Evolutionary conservation across 148 eudicot genomes (phyloP).

Genomic region (Nyssa sinensis): DNA sequence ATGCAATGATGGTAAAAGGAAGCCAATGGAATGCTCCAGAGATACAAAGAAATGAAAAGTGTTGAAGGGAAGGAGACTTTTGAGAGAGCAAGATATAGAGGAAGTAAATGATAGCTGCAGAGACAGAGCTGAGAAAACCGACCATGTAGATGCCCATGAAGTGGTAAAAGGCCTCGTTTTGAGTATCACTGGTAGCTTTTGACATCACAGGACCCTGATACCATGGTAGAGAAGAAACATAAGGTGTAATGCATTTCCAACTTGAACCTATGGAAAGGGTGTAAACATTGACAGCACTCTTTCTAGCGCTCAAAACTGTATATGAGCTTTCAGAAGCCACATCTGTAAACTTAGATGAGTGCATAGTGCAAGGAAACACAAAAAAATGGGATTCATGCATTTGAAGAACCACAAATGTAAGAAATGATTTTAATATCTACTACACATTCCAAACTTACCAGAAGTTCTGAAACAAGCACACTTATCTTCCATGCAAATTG

Average conservation of each 20-base stretch:
- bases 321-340: no score
- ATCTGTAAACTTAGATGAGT: no score
- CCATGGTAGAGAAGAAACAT: slow-evolving; percentile 5
- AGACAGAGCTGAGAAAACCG: slow-evolving; percentile 41
- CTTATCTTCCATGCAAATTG: no score
- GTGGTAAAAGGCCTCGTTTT: slow-evolving; percentile 26
- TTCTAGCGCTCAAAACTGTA: no score
- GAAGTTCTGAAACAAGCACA: no score
- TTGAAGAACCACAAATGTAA: no score
- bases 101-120: slow-evolving; percentile 40
- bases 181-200: background rate
- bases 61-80: slow-evolving; percentile 25
- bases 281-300: no score
- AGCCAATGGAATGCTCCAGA: slow-evolving; percentile 53
- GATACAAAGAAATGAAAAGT: slow-evolving; percentile 37
- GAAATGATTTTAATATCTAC: no score
- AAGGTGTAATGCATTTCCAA: background rate
- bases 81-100: slow-evolving; percentile 20
- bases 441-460: no score
- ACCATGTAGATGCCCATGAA: slow-evolving; percentile 43
- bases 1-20: slow-evolving; percentile 40
- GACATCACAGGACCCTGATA: slow-evolving; percentile 19
- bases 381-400: no score
- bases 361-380: no score
- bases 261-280: background rate